phyloP scores from a whole-genome alignment of 176 grass and related monocot species.

The Oryza rufipogon region DNA sequence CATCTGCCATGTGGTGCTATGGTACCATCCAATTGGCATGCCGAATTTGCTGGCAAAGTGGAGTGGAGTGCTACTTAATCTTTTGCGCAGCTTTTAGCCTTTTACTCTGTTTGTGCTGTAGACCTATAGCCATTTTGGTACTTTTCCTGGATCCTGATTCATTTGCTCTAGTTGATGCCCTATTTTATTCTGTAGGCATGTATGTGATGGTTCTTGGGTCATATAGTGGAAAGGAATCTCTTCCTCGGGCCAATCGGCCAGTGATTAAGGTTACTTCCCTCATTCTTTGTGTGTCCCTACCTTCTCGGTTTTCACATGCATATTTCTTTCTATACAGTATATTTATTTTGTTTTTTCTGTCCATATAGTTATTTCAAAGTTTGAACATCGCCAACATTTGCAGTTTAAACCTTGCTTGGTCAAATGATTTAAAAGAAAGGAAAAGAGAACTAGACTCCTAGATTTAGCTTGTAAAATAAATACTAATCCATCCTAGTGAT shows the following conservation, averaged over 20 bases:
- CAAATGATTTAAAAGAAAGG: neutral
- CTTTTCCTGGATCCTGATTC: conserved; percentile 3
- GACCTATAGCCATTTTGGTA: neutral
- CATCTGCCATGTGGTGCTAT: neutral
- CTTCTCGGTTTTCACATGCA: conserved; percentile 6
- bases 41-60: neutral
- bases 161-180: conserved; percentile 2
- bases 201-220: conserved; percentile 82
- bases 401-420: neutral
- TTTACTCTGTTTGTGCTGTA: neutral
- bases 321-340: neutral
- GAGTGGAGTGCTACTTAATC: neutral
- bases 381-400: neutral
- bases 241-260: conserved; percentile 14
- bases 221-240: conserved; percentile 35
- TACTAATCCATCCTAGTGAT: neutral
- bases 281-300: neutral
- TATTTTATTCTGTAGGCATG: conserved; percentile 59
- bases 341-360: conserved; percentile 11
- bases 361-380: neutral
- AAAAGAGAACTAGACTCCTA: conserved; percentile 1
- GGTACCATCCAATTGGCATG: neutral
- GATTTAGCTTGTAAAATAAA: conserved; percentile 22
- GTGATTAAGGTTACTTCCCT: conserved; percentile 51
- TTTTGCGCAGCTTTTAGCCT: neutral